phyloP scores from a whole-genome alignment of 2,329 filamentous ascomycete genomes.

The Karstenula rhodostoma region DNA sequence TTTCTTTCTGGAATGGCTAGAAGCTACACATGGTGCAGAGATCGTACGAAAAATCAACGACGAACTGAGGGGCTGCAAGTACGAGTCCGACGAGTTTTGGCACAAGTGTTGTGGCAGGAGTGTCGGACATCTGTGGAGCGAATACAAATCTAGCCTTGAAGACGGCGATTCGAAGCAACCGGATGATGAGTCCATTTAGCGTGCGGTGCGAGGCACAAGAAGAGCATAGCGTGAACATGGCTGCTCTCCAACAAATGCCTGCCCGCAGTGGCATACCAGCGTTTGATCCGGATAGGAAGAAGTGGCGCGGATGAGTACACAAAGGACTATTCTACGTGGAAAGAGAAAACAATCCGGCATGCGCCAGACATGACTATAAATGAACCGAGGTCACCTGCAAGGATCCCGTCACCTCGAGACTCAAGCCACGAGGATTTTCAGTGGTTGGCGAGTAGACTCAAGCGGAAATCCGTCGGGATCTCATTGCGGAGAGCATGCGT shows the following conservation, averaged over 20 bases:
- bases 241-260: background rate
- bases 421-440: background rate
- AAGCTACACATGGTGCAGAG: conserved; percentile 65
- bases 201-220: background rate
- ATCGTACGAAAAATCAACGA: conserved; percentile 69
- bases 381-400: background rate
- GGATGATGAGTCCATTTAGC: background rate
- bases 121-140: conserved; percentile 75
- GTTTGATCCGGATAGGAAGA: background rate
- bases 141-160: conserved; percentile 68
- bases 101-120: conserved; percentile 69
- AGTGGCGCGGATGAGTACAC: background rate
- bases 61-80: conserved; percentile 67
- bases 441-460: background rate
- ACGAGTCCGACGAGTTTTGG: conserved; percentile 74
- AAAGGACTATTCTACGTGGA: background rate
- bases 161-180: conserved; percentile 13
- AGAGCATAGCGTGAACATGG: background rate
- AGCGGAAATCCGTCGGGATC: background rate
- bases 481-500: background rate
- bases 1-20: conserved; percentile 89
- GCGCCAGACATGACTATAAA: background rate
- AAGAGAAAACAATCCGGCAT: background rate
- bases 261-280: background rate
- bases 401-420: background rate